Evolutionary conservation across 192 early-diverging fungal genomes (phyloP).

Genomic region (Umbelopsis isabellina): DNA sequence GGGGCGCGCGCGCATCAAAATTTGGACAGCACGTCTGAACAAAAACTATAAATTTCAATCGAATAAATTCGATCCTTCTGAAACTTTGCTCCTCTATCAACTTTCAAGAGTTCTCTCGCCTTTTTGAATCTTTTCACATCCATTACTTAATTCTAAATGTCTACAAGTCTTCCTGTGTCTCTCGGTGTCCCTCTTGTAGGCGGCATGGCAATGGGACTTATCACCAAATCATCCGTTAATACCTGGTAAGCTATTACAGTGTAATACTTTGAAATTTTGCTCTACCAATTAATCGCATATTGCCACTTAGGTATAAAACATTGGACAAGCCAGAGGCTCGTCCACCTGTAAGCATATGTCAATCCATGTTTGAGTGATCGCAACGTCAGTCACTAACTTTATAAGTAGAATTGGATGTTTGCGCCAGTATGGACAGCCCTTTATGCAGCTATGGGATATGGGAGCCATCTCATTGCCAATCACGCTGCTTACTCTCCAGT

Average conservation of each 20-base stretch:
- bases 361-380: not conserved
- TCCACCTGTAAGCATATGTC: not conserved
- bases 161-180: conserved; percentile 4
- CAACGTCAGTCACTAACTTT: not conserved
- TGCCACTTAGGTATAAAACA: not conserved
- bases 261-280: no score
- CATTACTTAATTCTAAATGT: not conserved
- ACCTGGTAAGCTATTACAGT: not conserved
- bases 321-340: not conserved
- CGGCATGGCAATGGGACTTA: not conserved
- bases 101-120: no score
- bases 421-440: not conserved
- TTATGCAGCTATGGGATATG: conserved; percentile 3
- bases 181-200: not conserved
- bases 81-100: no score
- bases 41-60: no score
- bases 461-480: not conserved
- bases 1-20: no score
- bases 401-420: conserved; percentile 6
- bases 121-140: no score
- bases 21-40: no score
- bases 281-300: no score
- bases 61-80: no score
- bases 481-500: not conserved
- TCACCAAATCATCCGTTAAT: not conserved